Evolutionary conservation across 345 rosid genomes (phyloP).

Genomic region (Punica granatum): DNA sequence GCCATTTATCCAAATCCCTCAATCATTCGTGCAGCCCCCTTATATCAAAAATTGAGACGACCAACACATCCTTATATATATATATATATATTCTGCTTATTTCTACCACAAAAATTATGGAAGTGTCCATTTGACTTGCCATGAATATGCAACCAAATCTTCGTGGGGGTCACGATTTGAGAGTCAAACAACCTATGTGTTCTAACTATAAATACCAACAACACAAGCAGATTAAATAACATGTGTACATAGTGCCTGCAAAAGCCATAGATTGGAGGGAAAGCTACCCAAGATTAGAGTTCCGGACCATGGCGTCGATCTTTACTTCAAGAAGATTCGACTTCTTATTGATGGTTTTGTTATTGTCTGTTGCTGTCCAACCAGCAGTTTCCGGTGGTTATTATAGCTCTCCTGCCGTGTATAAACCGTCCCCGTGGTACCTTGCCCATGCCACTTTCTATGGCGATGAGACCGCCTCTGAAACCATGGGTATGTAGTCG

Average conservation of each 20-base stretch:
- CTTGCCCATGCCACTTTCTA: conserved; percentile 63
- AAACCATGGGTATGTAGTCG: conserved; percentile 41
- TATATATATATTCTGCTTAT: too few relatives aligned
- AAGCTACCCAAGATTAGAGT: not conserved
- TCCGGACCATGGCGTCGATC: not conserved
- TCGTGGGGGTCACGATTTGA: conserved; percentile 11
- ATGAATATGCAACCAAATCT: not conserved
- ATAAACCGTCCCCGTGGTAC: conserved; percentile 42
- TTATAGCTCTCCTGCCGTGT: conserved; percentile 5
- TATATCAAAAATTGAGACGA: not conserved
- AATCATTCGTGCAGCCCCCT: not conserved
- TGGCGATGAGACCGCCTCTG: conserved; percentile 59
- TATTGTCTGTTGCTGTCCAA: conserved; percentile 15
- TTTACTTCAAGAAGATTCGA: not conserved
- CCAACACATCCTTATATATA: not conserved
- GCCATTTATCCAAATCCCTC: not conserved
- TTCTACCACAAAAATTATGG: too few relatives aligned
- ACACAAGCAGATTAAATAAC: not conserved
- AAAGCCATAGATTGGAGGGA: not conserved
- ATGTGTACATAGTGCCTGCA: not conserved
- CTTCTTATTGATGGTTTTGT: conserved; percentile 15
- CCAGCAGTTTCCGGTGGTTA: conserved; percentile 10
- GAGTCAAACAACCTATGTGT: too few relatives aligned
- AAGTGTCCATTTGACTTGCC: conserved; percentile 4
- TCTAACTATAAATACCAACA: not conserved